Evolutionary conservation across 371 early-diverging fungal genomes (phyloP).

Genomic region (Chytridiales sp.): DNA sequence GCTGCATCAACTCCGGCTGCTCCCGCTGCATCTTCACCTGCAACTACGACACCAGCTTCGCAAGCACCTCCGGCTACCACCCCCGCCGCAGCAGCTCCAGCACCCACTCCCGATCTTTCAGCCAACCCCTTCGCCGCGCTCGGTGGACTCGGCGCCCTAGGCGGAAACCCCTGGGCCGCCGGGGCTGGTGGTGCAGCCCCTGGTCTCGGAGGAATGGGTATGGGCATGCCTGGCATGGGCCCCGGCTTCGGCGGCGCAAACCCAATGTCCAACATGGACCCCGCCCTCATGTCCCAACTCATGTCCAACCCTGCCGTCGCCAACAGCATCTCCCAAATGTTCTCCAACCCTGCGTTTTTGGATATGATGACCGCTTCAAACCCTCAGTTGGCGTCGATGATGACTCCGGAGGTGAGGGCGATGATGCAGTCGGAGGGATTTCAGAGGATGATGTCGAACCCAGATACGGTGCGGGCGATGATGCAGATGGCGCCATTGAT

Average conservation of each 20-base stretch:
- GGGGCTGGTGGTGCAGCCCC: slow-evolving; percentile 35
- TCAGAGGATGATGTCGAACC: slow-evolving; percentile 82
- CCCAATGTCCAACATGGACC: slow-evolving; percentile 55
- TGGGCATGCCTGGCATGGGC: slow-evolving; percentile 22
- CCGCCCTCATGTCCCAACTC: slow-evolving; percentile 16
- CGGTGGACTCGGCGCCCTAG: slow-evolving; percentile 40
- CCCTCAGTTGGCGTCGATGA: slow-evolving; percentile 69
- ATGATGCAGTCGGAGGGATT: slow-evolving; percentile 74
- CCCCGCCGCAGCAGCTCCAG: slow-evolving; percentile 30
- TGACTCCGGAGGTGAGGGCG: slow-evolving; percentile 82
- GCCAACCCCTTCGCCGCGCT: slow-evolving; percentile 47
- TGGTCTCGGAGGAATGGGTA: slow-evolving; percentile 49
- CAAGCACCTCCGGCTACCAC: slow-evolving; percentile 27
- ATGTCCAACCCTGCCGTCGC: slow-evolving; percentile 83
- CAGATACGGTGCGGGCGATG: slow-evolving; percentile 68
- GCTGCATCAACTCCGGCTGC: slow-evolving; percentile 29
- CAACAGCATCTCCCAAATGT: slow-evolving; percentile 72
- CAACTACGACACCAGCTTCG: slow-evolving; percentile 32
- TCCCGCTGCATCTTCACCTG: slow-evolving; percentile 32
- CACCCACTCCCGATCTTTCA: slow-evolving; percentile 23
- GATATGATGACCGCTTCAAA: slow-evolving; percentile 79
- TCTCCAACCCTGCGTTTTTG: slow-evolving; percentile 76
- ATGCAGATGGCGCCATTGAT: slow-evolving; percentile 72
- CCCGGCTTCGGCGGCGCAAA: not conserved
- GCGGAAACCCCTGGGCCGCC: slow-evolving; percentile 26